phyloP scores from a whole-genome alignment of 495 filamentous ascomycete genomes.

The Penicillium subrubescens region DNA sequence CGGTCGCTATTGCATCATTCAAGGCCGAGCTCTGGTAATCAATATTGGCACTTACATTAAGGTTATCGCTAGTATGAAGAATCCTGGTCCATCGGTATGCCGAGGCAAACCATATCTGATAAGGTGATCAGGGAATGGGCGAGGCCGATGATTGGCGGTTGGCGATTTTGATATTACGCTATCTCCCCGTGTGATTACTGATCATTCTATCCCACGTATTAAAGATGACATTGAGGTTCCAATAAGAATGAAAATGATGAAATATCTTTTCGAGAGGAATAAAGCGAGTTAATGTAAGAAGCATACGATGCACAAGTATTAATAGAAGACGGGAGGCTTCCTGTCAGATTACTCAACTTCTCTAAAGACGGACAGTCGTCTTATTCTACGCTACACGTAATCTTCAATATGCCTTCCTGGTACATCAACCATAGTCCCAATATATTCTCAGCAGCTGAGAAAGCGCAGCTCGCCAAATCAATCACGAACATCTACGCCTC shows the following conservation, averaged over 20 bases:
- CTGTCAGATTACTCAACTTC: not conserved
- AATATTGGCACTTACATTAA: not conserved
- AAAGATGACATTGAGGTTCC: not conserved
- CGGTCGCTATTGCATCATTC: not conserved
- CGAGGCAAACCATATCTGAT: not conserved
- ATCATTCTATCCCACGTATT: not conserved
- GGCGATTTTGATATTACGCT: conserved; percentile 6
- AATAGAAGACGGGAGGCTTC: not conserved
- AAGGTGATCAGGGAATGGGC: not conserved
- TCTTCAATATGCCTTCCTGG: not conserved
- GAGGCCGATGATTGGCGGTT: not conserved
- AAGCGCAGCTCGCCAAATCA: conserved; percentile 18
- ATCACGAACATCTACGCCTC: conserved; percentile 19
- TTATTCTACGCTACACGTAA: not conserved
- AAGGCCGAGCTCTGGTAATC: not conserved
- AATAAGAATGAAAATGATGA: not conserved
- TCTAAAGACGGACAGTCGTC: too few relatives aligned
- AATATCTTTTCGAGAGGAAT: not conserved
- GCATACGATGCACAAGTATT: not conserved
- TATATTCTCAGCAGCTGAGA: conserved; percentile 7
- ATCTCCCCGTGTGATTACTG: not conserved
- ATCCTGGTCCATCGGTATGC: not conserved
- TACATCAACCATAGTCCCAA: conserved; percentile 2
- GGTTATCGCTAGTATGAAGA: not conserved
- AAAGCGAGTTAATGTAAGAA: not conserved